phyloP scores from a whole-genome alignment of 2,329 filamentous ascomycete species.

The Chalara sp. region DNA sequence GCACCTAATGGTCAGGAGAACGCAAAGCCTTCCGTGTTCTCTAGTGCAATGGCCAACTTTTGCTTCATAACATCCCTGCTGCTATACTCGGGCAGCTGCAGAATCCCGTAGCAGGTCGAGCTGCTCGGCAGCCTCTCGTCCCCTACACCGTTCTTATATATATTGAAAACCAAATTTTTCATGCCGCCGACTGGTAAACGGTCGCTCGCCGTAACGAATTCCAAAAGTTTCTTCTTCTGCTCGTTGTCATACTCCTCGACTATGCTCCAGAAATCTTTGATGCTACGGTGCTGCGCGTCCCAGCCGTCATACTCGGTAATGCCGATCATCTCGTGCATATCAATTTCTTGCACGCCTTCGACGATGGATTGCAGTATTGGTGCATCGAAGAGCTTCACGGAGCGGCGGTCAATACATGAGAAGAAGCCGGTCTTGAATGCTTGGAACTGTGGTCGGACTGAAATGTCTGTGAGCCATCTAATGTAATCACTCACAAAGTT shows the following conservation, averaged over 20 bases:
- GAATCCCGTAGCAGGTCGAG: slow-evolving; percentile 86
- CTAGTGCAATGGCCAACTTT: slow-evolving; percentile 77
- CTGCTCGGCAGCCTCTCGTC: slow-evolving; percentile 69
- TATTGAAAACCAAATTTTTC: slow-evolving; percentile 72
- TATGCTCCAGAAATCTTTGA: slow-evolving; percentile 79
- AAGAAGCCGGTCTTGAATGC: slow-evolving; percentile 80
- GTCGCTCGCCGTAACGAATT: slow-evolving; percentile 93
- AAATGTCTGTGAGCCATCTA: slow-evolving; percentile 71
- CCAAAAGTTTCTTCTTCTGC: slow-evolving; percentile 70
- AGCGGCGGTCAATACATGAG: slow-evolving; percentile 63
- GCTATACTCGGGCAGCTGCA: slow-evolving; percentile 78
- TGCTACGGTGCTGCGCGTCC: slow-evolving; percentile 58
- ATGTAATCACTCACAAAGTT: slow-evolving; percentile 82
- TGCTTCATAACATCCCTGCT: slow-evolving; percentile 62
- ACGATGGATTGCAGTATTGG: slow-evolving; percentile 68
- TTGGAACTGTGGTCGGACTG: slow-evolving; percentile 67
- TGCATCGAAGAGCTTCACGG: slow-evolving; percentile 59
- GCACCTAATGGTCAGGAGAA: too few species aligned
- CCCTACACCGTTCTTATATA: slow-evolving; percentile 70
- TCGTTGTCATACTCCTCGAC: slow-evolving; percentile 60
- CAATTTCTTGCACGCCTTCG: slow-evolving; percentile 77
- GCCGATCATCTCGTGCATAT: slow-evolving; percentile 64
- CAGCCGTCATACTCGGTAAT: slow-evolving; percentile 79
- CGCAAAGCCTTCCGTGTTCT: slow-evolving; percentile 82
- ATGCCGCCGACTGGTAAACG: slow-evolving; percentile 83